Percentiles rank a stretch among this genome's conserved stretches.
Conservation (phyloP, 1,284 basidiomycete genomes). For the Neonothopanus nambi region DNA sequence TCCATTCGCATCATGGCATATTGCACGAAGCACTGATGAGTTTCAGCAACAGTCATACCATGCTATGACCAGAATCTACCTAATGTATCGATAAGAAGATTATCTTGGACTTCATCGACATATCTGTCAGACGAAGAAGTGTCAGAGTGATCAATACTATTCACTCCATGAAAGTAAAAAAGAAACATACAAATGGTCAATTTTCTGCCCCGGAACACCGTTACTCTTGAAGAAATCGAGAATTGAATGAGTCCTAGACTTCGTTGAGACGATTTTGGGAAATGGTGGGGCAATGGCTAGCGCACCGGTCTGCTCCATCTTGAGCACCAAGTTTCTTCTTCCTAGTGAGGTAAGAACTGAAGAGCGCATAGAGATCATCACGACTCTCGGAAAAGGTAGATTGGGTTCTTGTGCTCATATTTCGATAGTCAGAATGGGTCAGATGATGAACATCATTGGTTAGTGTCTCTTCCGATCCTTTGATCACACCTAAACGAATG, state of each 20-base stretch:
- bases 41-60: background rate
- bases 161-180: background rate
- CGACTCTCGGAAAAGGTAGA: slow-evolving; percentile 55
- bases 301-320: slow-evolving; percentile 65
- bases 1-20: slow-evolving; percentile 66
- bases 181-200: slow-evolving; percentile 58
- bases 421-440: slow-evolving; percentile 43
- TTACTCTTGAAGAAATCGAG: slow-evolving; percentile 37
- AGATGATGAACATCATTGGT: slow-evolving; percentile 37
- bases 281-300: background rate
- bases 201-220: slow-evolving; percentile 40
- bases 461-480: slow-evolving; percentile 59
- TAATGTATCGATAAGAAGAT: slow-evolving; percentile 64
- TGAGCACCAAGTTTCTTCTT: slow-evolving; percentile 48
- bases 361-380: slow-evolving; percentile 53
- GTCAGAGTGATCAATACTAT: background rate
- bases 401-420: slow-evolving; percentile 51
- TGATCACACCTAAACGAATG: slow-evolving; percentile 55
- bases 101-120: slow-evolving; percentile 75
- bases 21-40: slow-evolving; percentile 53
- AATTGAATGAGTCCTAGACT: slow-evolving; percentile 51
- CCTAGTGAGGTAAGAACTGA: slow-evolving; percentile 49
- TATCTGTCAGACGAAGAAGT: slow-evolving; percentile 44
- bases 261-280: slow-evolving; percentile 13
- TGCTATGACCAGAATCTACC: slow-evolving; percentile 36